Conservation (phyloP, 2,329 filamentous ascomycete genomes). For the Phaeosphaeriaceae sp. region DNA sequence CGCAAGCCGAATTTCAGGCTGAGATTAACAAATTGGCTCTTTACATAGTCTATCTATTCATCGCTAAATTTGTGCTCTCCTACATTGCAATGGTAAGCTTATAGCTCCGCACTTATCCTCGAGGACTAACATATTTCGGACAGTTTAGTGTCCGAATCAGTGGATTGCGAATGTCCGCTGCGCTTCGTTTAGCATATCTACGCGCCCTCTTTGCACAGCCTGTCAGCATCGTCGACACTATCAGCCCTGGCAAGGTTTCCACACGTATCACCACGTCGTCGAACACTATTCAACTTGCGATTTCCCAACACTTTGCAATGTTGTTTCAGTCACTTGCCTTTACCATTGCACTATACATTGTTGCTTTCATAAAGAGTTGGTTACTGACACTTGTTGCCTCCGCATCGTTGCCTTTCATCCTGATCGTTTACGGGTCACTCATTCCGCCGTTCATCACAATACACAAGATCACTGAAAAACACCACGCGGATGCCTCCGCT, state of each 20-base stretch:
- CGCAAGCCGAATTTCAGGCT: slow-evolving; percentile 56
- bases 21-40: slow-evolving; percentile 51
- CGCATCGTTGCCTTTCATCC: slow-evolving; percentile 50
- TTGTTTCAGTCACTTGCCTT: slow-evolving; percentile 50
- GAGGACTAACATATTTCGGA: slow-evolving; percentile 21
- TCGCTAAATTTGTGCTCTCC: slow-evolving; percentile 42
- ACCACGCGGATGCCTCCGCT: slow-evolving; percentile 44
- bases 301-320: slow-evolving; percentile 61
- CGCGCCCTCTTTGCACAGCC: slow-evolving; percentile 58
- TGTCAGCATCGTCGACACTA: slow-evolving; percentile 55
- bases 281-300: slow-evolving; percentile 61
- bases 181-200: slow-evolving; percentile 58
- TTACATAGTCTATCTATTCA: slow-evolving; percentile 45
- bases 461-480: slow-evolving; percentile 40
- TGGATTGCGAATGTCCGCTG: slow-evolving; percentile 58
- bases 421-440: slow-evolving; percentile 38
- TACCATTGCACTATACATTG: slow-evolving; percentile 46
- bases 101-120: background rate
- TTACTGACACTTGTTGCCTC: slow-evolving; percentile 59
- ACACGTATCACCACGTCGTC: slow-evolving; percentile 60
- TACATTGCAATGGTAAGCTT: slow-evolving; percentile 42
- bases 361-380: slow-evolving; percentile 61
- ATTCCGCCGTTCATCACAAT: slow-evolving; percentile 42
- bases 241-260: slow-evolving; percentile 58
- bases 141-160: slow-evolving; percentile 57